Percentiles rank a stretch among this genome's conserved stretches.
Evolutionary conservation across 2,329 filamentous ascomycete species (phyloP).

Genomic region (Aspergillus sp.): DNA sequence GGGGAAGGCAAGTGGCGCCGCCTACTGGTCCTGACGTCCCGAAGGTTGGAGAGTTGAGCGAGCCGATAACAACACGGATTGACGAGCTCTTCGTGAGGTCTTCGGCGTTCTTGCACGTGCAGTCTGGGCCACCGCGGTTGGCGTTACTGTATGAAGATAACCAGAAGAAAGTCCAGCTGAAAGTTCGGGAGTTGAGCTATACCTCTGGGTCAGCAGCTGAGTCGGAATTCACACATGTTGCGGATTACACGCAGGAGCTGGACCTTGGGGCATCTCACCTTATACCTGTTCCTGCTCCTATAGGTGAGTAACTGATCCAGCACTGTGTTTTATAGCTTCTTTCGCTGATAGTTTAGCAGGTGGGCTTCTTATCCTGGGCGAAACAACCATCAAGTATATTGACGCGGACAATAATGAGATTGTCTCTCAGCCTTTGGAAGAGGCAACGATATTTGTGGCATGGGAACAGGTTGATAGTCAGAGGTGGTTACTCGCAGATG

Average conservation of each 20-base stretch:
- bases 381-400: conserved; percentile 82
- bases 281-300: conserved; percentile 63
- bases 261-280: conserved; percentile 65
- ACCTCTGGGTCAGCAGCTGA: conserved; percentile 53
- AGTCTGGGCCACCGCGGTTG: conserved; percentile 60
- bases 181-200: conserved; percentile 60
- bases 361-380: conserved; percentile 75
- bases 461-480: conserved; percentile 85
- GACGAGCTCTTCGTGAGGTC: conserved; percentile 70
- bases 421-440: conserved; percentile 67
- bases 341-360: conserved; percentile 57
- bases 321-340: conserved; percentile 34
- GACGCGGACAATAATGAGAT: conserved; percentile 74
- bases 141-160: conserved; percentile 70
- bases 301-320: conserved; percentile 43
- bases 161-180: conserved; percentile 59
- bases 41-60: conserved; percentile 61
- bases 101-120: conserved; percentile 66
- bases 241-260: conserved; percentile 57
- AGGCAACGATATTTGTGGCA: conserved; percentile 85
- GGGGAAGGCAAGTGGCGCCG: conserved; percentile 31
- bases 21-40: conserved; percentile 31
- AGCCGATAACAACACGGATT: conserved; percentile 65
- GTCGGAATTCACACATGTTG: conserved; percentile 59
- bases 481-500: conserved; percentile 86